Conservation (phyloP, 148 eudicot genomes). For the Selenicereus undatus region DNA sequence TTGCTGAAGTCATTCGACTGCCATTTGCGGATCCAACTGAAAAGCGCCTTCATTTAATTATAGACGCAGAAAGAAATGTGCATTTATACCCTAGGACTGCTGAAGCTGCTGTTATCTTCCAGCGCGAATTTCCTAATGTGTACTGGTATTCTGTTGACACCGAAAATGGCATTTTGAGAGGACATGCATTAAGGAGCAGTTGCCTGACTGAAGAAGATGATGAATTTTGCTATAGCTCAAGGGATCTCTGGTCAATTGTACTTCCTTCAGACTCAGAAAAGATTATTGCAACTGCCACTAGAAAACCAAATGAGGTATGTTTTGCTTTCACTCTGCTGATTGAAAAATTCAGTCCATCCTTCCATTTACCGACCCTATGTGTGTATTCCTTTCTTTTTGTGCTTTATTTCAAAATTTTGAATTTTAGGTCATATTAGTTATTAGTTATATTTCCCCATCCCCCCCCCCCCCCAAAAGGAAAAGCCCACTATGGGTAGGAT, state of each 20-base stretch:
- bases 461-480: neutral
- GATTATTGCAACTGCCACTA: constrained; percentile 66
- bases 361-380: neutral
- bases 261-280: constrained; percentile 82
- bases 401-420: neutral
- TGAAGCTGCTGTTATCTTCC: constrained; percentile 71
- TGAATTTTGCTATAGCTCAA: constrained; percentile 65
- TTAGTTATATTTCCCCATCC: neutral
- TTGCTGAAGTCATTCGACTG: constrained; percentile 73
- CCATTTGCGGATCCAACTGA: constrained; percentile 85
- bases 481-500: neutral
- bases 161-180: constrained; percentile 62
- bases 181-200: constrained; percentile 58
- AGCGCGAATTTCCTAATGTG: constrained; percentile 57
- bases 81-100: constrained; percentile 81
- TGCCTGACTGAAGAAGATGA: constrained; percentile 48
- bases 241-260: constrained; percentile 80
- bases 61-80: constrained; percentile 53
- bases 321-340: constrained; percentile 13
- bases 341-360: constrained; percentile 5
- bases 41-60: constrained; percentile 73
- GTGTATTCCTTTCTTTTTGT: neutral
- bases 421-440: neutral
- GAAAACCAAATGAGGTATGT: constrained; percentile 74
- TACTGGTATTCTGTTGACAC: constrained; percentile 94